These are phyloP conservation scores for Coix lacrymajobi DNA, from an alignment of 176 grass and related monocot species.

Conservation along the genomic window DNA sequence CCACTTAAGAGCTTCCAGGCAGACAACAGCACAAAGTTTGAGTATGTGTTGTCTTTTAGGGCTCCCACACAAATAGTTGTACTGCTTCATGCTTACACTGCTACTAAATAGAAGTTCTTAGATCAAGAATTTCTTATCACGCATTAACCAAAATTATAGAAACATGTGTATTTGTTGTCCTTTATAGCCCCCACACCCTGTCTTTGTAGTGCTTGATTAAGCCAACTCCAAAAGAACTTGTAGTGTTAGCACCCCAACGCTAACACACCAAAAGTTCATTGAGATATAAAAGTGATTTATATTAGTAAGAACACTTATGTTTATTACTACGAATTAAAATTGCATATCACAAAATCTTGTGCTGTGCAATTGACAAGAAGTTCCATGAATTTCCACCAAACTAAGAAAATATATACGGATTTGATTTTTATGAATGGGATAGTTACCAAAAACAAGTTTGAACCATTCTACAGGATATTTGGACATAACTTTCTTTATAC, in stretches of 20 bases:
- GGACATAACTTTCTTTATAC: not conserved
- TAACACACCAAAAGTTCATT: not conserved
- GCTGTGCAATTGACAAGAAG: not conserved
- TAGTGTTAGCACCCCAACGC: not conserved
- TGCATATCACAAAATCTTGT: not conserved
- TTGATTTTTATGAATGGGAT: not conserved
- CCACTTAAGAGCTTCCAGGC: too few species aligned
- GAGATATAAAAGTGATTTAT: not conserved
- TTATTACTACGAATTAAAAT: not conserved
- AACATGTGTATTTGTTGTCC: not conserved
- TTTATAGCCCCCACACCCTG: not conserved
- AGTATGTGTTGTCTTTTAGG: too few species aligned
- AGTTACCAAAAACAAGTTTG: not conserved
- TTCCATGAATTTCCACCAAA: not conserved
- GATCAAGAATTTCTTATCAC: not conserved
- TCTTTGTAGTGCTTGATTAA: not conserved
- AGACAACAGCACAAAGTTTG: too few species aligned
- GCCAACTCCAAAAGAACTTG: not conserved
- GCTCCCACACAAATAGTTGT: not conserved
- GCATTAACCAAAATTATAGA: not conserved
- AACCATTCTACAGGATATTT: not conserved
- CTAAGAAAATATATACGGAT: not conserved
- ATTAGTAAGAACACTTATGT: not conserved
- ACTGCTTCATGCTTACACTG: not conserved
- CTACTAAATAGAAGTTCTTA: not conserved